phyloP scores from a whole-genome alignment of 495 filamentous ascomycete species.

The Sordaria brevicollis region DNA sequence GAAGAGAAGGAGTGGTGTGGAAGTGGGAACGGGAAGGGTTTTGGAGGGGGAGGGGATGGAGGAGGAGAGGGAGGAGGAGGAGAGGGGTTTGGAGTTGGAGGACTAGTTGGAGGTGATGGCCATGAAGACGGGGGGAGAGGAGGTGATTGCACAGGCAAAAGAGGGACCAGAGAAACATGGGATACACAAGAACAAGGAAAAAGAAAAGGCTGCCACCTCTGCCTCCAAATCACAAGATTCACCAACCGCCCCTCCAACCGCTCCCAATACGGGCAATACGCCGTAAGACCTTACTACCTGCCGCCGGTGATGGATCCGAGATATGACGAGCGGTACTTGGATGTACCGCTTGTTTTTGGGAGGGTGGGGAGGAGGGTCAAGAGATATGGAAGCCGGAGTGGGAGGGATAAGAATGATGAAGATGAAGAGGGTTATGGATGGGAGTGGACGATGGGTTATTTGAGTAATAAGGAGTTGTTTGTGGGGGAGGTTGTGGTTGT shows the following conservation, averaged over 20 bases:
- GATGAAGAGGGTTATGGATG: not conserved
- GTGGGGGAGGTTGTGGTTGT: rapidly evolving
- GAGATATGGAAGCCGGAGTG: no score
- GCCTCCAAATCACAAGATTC: not conserved
- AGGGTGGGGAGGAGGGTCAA: not conserved
- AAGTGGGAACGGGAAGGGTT: no score
- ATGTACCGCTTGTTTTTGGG: not conserved
- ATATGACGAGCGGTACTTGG: not conserved
- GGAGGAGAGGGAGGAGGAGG: not conserved
- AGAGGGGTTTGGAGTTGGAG: no score
- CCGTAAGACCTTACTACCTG: not conserved
- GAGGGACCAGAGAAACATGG: no score
- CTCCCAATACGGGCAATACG: not conserved
- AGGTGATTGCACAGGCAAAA: no score
- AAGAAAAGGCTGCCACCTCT: not conserved
- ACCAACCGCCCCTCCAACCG: not conserved
- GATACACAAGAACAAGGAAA: not conserved
- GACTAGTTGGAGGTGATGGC: no score
- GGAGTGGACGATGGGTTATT: not conserved
- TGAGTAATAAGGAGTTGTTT: not conserved
- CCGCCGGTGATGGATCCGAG: not conserved
- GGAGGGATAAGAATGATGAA: no score
- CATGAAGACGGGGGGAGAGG: no score
- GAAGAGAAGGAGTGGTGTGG: no score
- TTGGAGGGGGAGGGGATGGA: not conserved